These are phyloP conservation scores for Saturnispora galanensis DNA, from an alignment of 805 yeast species.

Conservation along the genomic window DNA sequence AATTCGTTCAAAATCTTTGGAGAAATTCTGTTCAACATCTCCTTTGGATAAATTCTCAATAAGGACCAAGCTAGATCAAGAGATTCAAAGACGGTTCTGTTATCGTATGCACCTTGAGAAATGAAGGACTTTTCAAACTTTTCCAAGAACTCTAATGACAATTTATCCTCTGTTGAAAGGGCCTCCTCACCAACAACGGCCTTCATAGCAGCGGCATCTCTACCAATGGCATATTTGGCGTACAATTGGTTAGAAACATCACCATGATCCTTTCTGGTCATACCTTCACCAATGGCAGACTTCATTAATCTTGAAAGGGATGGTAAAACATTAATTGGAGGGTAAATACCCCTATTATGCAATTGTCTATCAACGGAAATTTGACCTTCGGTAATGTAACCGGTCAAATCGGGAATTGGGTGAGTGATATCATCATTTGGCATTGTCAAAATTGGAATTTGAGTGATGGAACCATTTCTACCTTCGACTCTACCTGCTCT, in stretches of 20 bases:
- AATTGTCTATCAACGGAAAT: conserved; percentile 95
- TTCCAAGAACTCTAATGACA: conserved; percentile 94
- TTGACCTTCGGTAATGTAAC: conserved; percentile 99
- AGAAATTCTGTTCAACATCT: conserved; percentile 94
- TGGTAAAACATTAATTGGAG: conserved; percentile 97
- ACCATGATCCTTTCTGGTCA: conserved; percentile 99
- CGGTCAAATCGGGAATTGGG: conserved; percentile 99
- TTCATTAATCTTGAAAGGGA: conserved; percentile 97
- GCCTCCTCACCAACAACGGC: conserved; percentile 99
- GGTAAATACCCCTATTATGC: conserved; percentile 93
- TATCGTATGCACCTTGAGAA: conserved; percentile 93
- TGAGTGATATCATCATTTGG: conserved; percentile 99
- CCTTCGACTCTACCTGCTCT: conserved; percentile 99
- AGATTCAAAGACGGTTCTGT: conserved; percentile 89
- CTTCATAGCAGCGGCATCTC: conserved; percentile 99
- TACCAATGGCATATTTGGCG: conserved; percentile 99
- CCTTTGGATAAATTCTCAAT: conserved; percentile 97
- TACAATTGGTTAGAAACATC: conserved; percentile 98
- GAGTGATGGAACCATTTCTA: conserved; percentile 98
- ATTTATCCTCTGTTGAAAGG: conserved; percentile 91
- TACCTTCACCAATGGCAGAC: conserved; percentile 99
- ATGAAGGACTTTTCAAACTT: conserved; percentile 95
- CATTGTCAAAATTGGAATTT: conserved; percentile 97
- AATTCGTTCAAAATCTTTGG: conserved; percentile 94
- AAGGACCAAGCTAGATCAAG: conserved; percentile 97